phyloP scores from a whole-genome alignment of 202 grass and related monocot species.

The Thinopyrum obtusiflorum region DNA sequence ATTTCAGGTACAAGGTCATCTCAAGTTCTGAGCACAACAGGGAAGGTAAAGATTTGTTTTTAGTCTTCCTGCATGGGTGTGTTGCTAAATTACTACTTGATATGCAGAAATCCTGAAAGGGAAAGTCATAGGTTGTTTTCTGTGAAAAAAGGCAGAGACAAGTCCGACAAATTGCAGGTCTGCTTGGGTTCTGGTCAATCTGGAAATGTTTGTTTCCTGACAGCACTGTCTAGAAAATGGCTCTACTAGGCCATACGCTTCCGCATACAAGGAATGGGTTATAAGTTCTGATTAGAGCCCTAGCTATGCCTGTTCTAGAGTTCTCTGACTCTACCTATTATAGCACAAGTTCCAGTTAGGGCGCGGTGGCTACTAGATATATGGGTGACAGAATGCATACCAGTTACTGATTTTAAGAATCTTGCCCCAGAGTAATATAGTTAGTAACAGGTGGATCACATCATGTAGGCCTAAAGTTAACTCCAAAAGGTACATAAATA shows the following conservation, averaged over 20 bases:
- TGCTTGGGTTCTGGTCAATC: background rate
- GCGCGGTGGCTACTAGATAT: background rate
- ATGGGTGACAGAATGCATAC: background rate
- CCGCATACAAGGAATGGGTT: background rate
- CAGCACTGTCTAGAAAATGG: background rate
- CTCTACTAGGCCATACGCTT: background rate
- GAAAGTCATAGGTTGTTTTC: background rate
- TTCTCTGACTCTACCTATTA: background rate
- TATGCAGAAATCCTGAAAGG: background rate
- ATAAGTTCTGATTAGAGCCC: background rate
- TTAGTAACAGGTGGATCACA: background rate
- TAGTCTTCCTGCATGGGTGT: background rate
- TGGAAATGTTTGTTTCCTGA: background rate
- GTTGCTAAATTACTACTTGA: background rate
- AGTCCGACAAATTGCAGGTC: background rate
- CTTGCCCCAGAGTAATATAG: background rate
- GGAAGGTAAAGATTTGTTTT: background rate
- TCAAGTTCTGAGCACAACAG: slow-evolving; percentile 16
- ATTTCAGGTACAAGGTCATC: background rate
- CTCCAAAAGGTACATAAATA: background rate
- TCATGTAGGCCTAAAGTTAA: background rate
- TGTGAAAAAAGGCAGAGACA: background rate
- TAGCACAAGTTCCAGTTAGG: background rate
- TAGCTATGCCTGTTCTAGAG: background rate
- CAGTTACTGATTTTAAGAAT: background rate